Evolutionary conservation across 2,329 filamentous ascomycete species (phyloP).

Genomic region (Scedosporium apiospermum): DNA sequence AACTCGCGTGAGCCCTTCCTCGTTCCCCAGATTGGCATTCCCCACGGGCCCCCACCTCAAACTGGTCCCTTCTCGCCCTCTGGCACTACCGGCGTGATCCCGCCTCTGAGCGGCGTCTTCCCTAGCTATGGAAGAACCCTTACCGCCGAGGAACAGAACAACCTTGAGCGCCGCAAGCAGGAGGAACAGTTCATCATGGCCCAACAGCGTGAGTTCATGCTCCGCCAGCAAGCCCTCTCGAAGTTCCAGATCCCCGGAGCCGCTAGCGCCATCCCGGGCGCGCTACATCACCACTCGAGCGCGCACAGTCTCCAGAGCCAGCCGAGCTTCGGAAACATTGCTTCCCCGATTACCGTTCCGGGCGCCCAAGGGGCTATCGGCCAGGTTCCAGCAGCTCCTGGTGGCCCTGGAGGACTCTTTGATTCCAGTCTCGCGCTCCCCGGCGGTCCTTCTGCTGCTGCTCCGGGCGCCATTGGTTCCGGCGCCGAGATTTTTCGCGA

Average conservation of each 20-base stretch:
- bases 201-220: slow-evolving; percentile 85
- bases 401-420: neutral
- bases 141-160: slow-evolving; percentile 96
- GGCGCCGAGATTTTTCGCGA: slow-evolving; percentile 50
- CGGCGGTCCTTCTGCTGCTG: neutral
- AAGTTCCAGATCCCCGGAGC: slow-evolving; percentile 53
- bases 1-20: slow-evolving; percentile 97
- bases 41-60: slow-evolving; percentile 65
- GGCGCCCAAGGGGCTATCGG: slow-evolving; percentile 9
- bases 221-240: slow-evolving; percentile 65
- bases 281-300: slow-evolving; percentile 85
- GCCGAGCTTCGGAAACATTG: slow-evolving; percentile 90
- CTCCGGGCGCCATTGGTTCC: slow-evolving; percentile 13
- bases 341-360: slow-evolving; percentile 63
- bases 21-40: slow-evolving; percentile 91
- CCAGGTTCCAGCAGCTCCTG: neutral
- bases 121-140: slow-evolving; percentile 94
- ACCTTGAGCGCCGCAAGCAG: slow-evolving; percentile 89
- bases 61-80: slow-evolving; percentile 38
- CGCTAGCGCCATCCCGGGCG: slow-evolving; percentile 17
- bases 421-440: slow-evolving; percentile 2
- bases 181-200: slow-evolving; percentile 97
- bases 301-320: slow-evolving; percentile 95
- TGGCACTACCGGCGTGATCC: slow-evolving; percentile 56
- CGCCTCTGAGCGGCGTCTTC: slow-evolving; percentile 87